Evolutionary conservation across 805 yeast genomes (phyloP), one percentile per base, ranked within the genome.

Genomic region (Ogataea henricii): DNA sequence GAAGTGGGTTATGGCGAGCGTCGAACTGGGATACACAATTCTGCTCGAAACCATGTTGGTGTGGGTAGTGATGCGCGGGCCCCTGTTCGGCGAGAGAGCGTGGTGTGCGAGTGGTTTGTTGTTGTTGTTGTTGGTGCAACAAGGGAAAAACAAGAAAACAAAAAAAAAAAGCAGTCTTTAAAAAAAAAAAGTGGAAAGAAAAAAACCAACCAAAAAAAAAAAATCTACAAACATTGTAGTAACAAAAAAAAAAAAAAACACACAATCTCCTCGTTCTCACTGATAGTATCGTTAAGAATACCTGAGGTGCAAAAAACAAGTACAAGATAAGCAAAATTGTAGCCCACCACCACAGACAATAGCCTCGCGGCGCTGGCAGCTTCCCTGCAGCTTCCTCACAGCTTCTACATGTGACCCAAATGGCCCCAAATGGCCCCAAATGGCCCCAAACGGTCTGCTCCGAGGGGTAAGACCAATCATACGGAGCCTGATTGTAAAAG

Each of bases 31-130:
- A 25, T 37, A 37, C 30, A 37, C 30, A 20, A 37, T 13, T 3
- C 12, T 20, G 29, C 30, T 23, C 40, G 40, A 37, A 3, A 37
- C 40, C 40, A 37, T 37, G 10, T 18, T 25, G 30, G 40, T 13
- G 2, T 13, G 7, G 30, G 10, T n/a, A 9, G 27, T 18, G 39
- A n/a, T 21, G 16, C 10, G 23, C 20, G 16, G 14, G 23, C 20
- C 20, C 23, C 20, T 10, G 10, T 3, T 16, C 14, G 22, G n/a
- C 8, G 34, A 3, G 18, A 14, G 16, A 14, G 18, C 18, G 8
- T 22, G 6, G 6, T 22, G 25, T 22, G 25, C 25, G 25, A 6
- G 32, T 12, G n/a, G 6, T 29, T 29, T 25, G 7, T n/a, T n/a
- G n/a, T n/a, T n/a, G n/a, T n/a, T n/a, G n/a, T n/a, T n/a, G n/a